A percentile compares a stretch with the other conserved stretches of the same genome.
phyloP scores from a whole-genome alignment of 495 filamentous ascomycete species.

The Cercophora sp. region DNA sequence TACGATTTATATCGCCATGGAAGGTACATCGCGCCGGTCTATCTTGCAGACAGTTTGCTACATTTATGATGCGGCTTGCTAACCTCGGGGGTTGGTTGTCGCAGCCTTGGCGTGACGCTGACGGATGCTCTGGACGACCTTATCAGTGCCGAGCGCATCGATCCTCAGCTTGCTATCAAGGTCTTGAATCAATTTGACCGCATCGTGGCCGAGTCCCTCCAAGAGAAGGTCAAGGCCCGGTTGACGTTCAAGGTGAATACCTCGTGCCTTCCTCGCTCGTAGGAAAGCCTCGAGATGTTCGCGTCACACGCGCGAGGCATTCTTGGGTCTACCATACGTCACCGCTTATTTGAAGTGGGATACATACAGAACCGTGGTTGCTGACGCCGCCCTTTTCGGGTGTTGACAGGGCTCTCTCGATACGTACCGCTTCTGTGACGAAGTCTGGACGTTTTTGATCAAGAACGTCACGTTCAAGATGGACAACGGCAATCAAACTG shows the following conservation, averaged over 20 bases:
- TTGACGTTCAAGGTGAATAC: conserved; percentile 87
- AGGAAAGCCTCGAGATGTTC: too few species aligned
- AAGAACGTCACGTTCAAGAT: conserved; percentile 98
- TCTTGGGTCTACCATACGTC: too few species aligned
- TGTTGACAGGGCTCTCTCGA: conserved; percentile 80
- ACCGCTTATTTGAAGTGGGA: too few species aligned
- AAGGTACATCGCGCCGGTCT: conserved; percentile 59
- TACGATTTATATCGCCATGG: conserved; percentile 97
- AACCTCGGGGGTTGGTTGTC: conserved; percentile 8
- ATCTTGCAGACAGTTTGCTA: conserved; percentile 1
- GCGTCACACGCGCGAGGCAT: too few species aligned
- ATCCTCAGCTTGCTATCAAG: conserved; percentile 98
- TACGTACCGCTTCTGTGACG: conserved; percentile 99
- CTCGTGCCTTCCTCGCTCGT: not conserved
- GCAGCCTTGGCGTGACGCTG: conserved; percentile 82
- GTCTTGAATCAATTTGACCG: conserved; percentile 91
- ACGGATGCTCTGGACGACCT: conserved; percentile 96
- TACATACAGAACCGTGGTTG: too few species aligned
- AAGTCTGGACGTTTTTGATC: conserved; percentile 99
- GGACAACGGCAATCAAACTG: conserved; percentile 62
- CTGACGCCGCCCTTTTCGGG: not conserved
- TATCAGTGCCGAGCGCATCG: conserved; percentile 87
- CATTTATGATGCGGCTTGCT: conserved; percentile 4
- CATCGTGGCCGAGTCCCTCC: conserved; percentile 79
- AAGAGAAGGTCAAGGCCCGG: conserved; percentile 84